A percentile compares a stretch with the other conserved stretches of the same genome.
These are phyloP conservation scores for Ustilaginoidea virens DNA, from an alignment of 2,329 filamentous ascomycete species.

Conservation along the genomic window DNA sequence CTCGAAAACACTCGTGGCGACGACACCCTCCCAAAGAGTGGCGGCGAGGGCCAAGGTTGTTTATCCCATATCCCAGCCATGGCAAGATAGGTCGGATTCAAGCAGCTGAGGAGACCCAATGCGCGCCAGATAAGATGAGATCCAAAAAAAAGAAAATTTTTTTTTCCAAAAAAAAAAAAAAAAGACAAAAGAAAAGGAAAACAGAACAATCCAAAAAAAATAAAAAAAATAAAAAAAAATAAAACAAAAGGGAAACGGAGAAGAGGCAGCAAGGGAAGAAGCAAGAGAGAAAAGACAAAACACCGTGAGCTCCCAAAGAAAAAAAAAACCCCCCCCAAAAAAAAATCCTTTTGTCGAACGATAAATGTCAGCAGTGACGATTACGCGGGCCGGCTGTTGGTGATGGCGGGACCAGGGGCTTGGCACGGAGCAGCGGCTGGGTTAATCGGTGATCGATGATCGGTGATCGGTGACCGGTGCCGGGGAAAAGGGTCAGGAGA, in stretches of 20 bases:
- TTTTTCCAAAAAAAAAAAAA: background rate
- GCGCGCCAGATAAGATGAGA: background rate
- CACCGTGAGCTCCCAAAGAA: no score
- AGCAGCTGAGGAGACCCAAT: background rate
- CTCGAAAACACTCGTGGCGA: constrained; percentile 13
- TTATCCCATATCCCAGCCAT: constrained; percentile 6
- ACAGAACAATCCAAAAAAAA: background rate
- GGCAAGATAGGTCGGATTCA: background rate
- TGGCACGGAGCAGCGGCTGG: no score
- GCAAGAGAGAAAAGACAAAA: background rate
- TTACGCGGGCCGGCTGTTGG: no score
- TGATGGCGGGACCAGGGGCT: no score
- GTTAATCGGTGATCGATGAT: no score
- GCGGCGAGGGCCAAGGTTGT: constrained; percentile 1
- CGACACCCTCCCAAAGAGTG: constrained; percentile 5
- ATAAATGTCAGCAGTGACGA: no score
- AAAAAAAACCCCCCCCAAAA: no score
- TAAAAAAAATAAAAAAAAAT: background rate
- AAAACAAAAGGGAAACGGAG: background rate
- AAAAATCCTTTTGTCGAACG: no score
- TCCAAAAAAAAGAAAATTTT: background rate
- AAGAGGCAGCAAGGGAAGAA: background rate
- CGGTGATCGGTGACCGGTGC: no score
- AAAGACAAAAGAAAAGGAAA: background rate
- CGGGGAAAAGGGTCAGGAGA: no score